Base-by-base conservation (phyloP, 495 filamentous ascomycete genomes). In the Aspergillus diversus region DNA sequence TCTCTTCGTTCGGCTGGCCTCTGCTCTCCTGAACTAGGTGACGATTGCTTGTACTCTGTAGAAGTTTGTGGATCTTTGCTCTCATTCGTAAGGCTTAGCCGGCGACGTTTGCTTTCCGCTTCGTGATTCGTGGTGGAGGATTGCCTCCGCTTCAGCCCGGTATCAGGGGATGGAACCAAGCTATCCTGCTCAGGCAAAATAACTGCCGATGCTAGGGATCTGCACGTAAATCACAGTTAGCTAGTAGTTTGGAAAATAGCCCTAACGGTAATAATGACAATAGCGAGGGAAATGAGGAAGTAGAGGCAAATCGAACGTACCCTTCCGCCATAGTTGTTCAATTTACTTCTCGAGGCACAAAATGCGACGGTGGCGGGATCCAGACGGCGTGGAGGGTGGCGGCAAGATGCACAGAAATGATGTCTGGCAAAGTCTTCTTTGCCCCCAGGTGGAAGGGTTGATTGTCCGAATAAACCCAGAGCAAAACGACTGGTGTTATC, bases 181-280 rank as follows among this genome's bases (percentile, higher is more conserved):
- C 69, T 70, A 34, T 80, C 77, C 47, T 74, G 69, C 5, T 87
- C 84, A 31, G 88, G 88, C 5, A 90, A 61, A 13, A 87, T 78
- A 53, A 90, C 88, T 54, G 87, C 87, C 11, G 89, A 91, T 17
- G 88, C 86, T 60, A 90, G 82, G 34, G 83, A 68, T 52, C 73
- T 77, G 35, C 49, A 27, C 16, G 7, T 32, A 21, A n/a, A 16
- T 11, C 34, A 4, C 33, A 21, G 9, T 61, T 49, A 58, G 54
- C 15, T 48, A 34, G 15, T 54, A 47, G 21, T 27, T 49, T 15
- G 13, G 21, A 21, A 33, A 27, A 27, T 27, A 27, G 21, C 2
- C 21, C 21, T 27, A 27, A 27, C 21, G 2, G 21, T 27, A 27
- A 27, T 27, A 27, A 27, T 27, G 46, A 15, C 50, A 47, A 16